Evolutionary conservation across 495 filamentous ascomycete species (phyloP).

Genomic region (Usnea hakonensis): DNA sequence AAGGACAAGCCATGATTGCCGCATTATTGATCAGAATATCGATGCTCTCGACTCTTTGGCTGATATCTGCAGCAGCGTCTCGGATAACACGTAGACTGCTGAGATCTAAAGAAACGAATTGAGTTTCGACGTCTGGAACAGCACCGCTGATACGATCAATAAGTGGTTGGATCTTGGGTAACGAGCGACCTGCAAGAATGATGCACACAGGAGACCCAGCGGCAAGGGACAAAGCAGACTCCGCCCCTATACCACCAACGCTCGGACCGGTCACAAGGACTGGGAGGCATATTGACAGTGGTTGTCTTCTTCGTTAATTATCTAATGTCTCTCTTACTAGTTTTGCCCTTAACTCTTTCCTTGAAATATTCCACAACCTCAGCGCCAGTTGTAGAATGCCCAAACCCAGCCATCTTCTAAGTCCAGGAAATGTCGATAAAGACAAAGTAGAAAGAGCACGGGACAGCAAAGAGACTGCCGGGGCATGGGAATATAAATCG

Average conservation of each 20-base stretch:
- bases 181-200: slow-evolving; percentile 48
- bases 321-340: not conserved
- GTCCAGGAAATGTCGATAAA: not conserved
- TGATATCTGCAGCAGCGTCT: slow-evolving; percentile 39
- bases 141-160: slow-evolving; percentile 30
- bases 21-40: slow-evolving; percentile 67
- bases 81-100: slow-evolving; percentile 34
- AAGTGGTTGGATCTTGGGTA: slow-evolving; percentile 31
- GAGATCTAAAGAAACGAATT: slow-evolving; percentile 36
- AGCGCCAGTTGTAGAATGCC: not conserved
- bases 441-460: not conserved
- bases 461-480: not conserved
- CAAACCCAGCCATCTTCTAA: not conserved
- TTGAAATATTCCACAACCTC: slow-evolving; percentile 2
- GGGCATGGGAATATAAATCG: not conserved
- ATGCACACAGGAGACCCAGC: slow-evolving; percentile 36
- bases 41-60: slow-evolving; percentile 40
- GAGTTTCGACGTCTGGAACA: slow-evolving; percentile 28
- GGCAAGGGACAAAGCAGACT: slow-evolving; percentile 38
- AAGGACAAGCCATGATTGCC: slow-evolving; percentile 51
- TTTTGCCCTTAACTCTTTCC: slow-evolving; percentile 2
- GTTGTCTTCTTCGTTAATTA: not conserved
- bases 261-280: slow-evolving; percentile 40
- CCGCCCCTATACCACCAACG: slow-evolving; percentile 36
- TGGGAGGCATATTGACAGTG: slow-evolving; percentile 9